Evolutionary conservation across 163 green algal species (phyloP).

Genomic region (Scenedesmus sp.): DNA sequence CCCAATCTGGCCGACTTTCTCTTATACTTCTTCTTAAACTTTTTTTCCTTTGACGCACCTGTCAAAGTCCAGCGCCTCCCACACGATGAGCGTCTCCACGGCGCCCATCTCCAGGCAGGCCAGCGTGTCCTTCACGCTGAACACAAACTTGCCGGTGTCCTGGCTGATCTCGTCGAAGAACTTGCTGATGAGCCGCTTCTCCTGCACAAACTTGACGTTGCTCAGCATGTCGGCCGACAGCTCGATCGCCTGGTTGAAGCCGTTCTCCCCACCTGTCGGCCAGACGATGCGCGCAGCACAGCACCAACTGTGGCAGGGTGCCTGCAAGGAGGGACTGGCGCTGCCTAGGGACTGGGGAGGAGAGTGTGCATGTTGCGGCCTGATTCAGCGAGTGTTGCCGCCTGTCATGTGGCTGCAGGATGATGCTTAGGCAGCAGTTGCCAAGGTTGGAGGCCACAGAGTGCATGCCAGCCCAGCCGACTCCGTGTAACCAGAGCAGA

Average conservation of each 20-base stretch:
- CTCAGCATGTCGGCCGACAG: constrained; percentile 95
- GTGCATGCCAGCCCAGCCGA: too few species aligned
- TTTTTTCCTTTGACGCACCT: neutral
- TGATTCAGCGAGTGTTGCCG: too few species aligned
- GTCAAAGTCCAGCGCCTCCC: constrained; percentile 93
- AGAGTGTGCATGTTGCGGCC: too few species aligned
- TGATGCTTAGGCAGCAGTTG: too few species aligned
- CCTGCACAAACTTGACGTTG: constrained; percentile 99
- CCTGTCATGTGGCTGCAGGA: too few species aligned
- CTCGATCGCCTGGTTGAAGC: constrained; percentile 99
- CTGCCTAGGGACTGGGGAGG: too few species aligned
- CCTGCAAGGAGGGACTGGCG: too few species aligned
- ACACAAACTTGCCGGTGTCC: constrained; percentile 77
- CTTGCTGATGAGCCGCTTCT: constrained; percentile 93
- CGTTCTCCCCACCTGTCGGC: constrained; percentile 93
- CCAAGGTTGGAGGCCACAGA: too few species aligned
- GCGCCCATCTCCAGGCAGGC: constrained; percentile 98
- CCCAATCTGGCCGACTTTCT: too few species aligned
- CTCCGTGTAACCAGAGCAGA: too few species aligned
- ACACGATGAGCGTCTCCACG: constrained; percentile 99
- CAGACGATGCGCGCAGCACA: too few species aligned
- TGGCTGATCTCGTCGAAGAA: constrained; percentile 99
- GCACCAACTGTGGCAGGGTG: too few species aligned
- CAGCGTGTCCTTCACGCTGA: constrained; percentile 95
- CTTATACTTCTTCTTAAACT: neutral